Evolutionary conservation across 805 yeast species (phyloP).

Genomic region (Candida ovalis): DNA sequence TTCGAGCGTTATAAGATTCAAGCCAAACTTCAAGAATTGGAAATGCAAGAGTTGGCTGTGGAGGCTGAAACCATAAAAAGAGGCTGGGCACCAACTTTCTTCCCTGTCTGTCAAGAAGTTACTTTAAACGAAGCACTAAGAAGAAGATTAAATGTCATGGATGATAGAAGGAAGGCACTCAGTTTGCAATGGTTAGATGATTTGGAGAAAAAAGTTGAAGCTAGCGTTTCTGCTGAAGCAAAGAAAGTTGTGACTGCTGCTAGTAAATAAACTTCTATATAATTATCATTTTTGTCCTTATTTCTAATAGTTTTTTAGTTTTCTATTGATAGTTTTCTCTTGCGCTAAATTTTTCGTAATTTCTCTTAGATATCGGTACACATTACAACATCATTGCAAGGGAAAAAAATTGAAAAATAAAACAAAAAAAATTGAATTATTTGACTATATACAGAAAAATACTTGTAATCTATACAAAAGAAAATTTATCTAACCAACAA

Average conservation of each 20-base stretch:
- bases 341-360: too few relatives aligned
- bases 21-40: conserved; percentile 73
- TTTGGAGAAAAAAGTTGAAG: conserved; percentile 17
- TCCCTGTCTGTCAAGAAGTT: conserved; percentile 80
- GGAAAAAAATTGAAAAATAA: background rate
- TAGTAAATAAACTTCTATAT: background rate
- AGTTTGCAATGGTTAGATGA: conserved; percentile 30
- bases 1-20: conserved; percentile 78
- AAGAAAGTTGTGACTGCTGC: conserved; percentile 3
- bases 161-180: conserved; percentile 35
- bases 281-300: background rate
- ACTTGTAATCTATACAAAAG: background rate
- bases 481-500: background rate
- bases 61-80: conserved; percentile 73
- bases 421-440: background rate
- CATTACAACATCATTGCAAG: too few relatives aligned
- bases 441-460: background rate
- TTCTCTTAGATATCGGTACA: background rate
- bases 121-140: conserved; percentile 89
- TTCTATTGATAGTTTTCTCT: background rate
- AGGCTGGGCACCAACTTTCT: conserved; percentile 77
- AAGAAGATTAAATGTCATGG: conserved; percentile 58
- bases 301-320: background rate
- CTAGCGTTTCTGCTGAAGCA: conserved; percentile 11
- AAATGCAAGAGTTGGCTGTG: conserved; percentile 66